phyloP scores from a whole-genome alignment of 2,329 filamentous ascomycete genomes.

The Dothistroma pini region DNA sequence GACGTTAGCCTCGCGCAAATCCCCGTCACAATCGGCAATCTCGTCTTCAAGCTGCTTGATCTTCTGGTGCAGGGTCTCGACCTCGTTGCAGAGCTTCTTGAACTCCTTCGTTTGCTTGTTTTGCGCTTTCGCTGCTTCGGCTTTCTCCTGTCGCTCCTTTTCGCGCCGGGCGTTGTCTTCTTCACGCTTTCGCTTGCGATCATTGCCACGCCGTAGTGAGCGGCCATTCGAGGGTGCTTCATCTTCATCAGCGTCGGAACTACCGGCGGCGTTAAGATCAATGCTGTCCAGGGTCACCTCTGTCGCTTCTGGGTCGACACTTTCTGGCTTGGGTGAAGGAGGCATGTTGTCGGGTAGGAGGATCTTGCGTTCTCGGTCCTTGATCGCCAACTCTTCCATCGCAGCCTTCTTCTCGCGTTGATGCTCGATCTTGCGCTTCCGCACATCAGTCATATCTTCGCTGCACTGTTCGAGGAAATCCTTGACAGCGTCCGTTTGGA shows the following conservation, averaged over 20 bases:
- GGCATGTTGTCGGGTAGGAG: conserved; percentile 69
- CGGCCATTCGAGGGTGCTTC: conserved; percentile 63
- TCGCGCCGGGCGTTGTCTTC: conserved; percentile 63
- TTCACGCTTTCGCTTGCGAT: conserved; percentile 51
- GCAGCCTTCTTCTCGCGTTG: conserved; percentile 67
- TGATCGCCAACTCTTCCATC: conserved; percentile 54
- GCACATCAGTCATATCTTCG: conserved; percentile 88
- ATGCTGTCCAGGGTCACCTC: conserved; percentile 34
- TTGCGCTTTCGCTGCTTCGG: conserved; percentile 62
- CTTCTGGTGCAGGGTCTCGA: conserved; percentile 77
- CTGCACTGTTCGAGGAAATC: conserved; percentile 89
- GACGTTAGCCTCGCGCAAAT: conserved; percentile 89
- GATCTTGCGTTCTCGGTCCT: conserved; percentile 51
- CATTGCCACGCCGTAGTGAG: conserved; percentile 52
- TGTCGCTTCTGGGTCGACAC: conserved; percentile 39
- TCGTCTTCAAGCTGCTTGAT: conserved; percentile 80
- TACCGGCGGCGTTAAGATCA: conserved; percentile 60
- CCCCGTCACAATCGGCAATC: conserved; percentile 81
- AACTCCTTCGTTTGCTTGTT: conserved; percentile 76
- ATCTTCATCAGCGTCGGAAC: conserved; percentile 57
- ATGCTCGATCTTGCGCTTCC: conserved; percentile 92
- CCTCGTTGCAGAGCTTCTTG: conserved; percentile 80
- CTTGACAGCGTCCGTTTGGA: conserved; percentile 81
- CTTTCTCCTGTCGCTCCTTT: conserved; percentile 61
- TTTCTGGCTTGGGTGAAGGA: conserved; percentile 51